Percentiles rank a stretch among this genome's conserved stretches.
Evolutionary conservation across 371 early-diverging fungal species (phyloP).

Genomic region (Mucor sp.): DNA sequence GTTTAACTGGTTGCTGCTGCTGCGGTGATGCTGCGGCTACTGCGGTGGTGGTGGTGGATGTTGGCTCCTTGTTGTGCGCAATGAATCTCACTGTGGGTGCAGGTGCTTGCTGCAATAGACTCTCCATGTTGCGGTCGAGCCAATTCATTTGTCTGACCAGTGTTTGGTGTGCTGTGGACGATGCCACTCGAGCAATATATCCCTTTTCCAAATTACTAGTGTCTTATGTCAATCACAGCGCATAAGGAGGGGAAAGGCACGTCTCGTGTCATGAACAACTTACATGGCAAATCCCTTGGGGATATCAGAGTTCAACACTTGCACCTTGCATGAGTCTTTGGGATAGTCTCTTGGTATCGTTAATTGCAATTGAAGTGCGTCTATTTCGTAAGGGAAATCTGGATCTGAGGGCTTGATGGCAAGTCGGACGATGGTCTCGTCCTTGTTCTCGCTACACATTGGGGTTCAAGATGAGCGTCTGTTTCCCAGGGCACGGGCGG

Average conservation of each 20-base stretch:
- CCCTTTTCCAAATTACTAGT: conserved; percentile 20
- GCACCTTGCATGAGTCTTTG: conserved; percentile 33
- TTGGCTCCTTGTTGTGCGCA: conserved; percentile 7
- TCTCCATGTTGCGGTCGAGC: conserved; percentile 62
- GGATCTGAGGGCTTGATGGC: conserved; percentile 68
- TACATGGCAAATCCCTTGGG: conserved; percentile 66
- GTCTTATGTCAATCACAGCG: neutral
- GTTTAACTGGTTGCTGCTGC: conserved; percentile 11
- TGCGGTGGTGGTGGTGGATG: neutral
- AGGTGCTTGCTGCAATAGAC: conserved; percentile 56
- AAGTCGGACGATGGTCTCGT: conserved; percentile 38
- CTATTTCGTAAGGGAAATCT: conserved; percentile 77
- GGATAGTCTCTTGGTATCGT: conserved; percentile 55
- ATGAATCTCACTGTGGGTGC: conserved; percentile 59
- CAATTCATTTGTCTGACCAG: conserved; percentile 59
- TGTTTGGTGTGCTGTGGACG: conserved; percentile 25
- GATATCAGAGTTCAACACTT: conserved; percentile 65
- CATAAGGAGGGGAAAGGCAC: neutral
- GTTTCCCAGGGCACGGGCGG: no score
- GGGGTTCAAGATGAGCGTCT: neutral
- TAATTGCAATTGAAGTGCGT: conserved; percentile 55
- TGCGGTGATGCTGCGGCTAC: neutral
- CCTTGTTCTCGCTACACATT: conserved; percentile 19
- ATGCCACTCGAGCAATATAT: conserved; percentile 6
- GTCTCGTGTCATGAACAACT: neutral